A percentile compares a stretch with the other conserved stretches of the same genome.
Evolutionary conservation across 2,329 filamentous ascomycete species (phyloP).

Genomic region (Microdochium bolleyi): DNA sequence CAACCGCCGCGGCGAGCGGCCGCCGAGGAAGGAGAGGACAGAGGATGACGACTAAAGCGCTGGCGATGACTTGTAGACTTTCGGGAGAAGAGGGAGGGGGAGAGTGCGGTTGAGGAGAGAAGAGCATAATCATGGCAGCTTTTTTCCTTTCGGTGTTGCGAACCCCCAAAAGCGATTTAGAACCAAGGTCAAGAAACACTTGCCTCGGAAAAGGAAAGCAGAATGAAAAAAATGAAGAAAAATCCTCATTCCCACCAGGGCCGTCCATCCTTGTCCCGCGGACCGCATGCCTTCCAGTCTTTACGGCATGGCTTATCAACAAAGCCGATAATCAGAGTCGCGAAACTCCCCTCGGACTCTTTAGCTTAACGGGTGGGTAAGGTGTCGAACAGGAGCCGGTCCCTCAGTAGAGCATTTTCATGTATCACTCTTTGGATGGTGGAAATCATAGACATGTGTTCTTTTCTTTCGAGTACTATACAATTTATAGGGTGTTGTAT

Average conservation of each 20-base stretch:
- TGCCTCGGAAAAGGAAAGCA: background rate
- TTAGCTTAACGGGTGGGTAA: too few species aligned
- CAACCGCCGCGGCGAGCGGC: constrained; percentile 18
- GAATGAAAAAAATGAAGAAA: background rate
- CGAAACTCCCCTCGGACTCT: too few species aligned
- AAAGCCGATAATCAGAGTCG: too few species aligned
- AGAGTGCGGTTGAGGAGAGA: background rate
- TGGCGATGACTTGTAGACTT: background rate
- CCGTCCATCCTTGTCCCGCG: too few species aligned
- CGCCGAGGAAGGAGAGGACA: constrained; percentile 35
- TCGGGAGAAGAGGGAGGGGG: too few species aligned
- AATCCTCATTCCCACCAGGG: background rate
- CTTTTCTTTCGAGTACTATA: background rate
- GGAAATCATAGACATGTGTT: background rate
- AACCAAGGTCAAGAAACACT: too few species aligned
- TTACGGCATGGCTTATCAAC: too few species aligned
- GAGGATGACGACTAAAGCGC: constrained; percentile 46
- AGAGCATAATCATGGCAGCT: background rate
- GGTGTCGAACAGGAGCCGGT: too few species aligned
- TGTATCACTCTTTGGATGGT: background rate
- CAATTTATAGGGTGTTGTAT: background rate
- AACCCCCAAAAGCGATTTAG: background rate
- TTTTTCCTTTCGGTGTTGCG: background rate
- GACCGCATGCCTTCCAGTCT: too few species aligned
- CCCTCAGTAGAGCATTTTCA: too few species aligned